Evolutionary conservation across 257 asterid genomes (phyloP).

Genomic region (Solanum infundibuliforme): DNA sequence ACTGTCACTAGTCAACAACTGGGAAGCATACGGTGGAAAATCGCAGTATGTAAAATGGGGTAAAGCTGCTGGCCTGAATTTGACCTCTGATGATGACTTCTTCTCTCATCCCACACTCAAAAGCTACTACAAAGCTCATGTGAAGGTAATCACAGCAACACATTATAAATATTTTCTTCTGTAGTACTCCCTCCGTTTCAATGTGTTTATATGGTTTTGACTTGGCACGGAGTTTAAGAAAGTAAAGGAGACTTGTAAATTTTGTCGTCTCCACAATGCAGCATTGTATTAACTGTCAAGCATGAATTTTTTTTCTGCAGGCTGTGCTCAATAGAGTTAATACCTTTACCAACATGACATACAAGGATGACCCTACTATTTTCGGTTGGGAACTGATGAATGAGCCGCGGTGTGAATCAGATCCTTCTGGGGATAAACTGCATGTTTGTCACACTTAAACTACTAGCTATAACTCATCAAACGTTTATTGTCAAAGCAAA

Average conservation of each 20-base stretch:
- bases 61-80: constrained; percentile 65
- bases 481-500: background rate
- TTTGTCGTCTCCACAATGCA: background rate
- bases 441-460: constrained; percentile 32
- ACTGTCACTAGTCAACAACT: constrained; percentile 71
- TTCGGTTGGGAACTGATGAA: constrained; percentile 94
- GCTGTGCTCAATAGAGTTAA: constrained; percentile 65
- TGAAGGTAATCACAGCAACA: constrained; percentile 22
- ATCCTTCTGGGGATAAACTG: constrained; percentile 73
- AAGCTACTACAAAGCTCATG: constrained; percentile 74
- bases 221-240: background rate
- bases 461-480: background rate
- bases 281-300: background rate
- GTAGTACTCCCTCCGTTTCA: background rate
- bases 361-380: constrained; percentile 87
- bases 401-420: constrained; percentile 82
- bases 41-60: constrained; percentile 96
- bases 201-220: background rate
- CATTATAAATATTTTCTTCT: background rate
- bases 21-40: constrained; percentile 97
- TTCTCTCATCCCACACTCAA: constrained; percentile 66
- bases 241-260: background rate
- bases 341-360: constrained; percentile 57
- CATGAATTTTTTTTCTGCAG: constrained; percentile 15
- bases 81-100: constrained; percentile 86